A percentile compares a stretch with the other conserved stretches of the same genome.
Conservation (phyloP, 257 asterid species). For the Solanum ahanhuiri region DNA sequence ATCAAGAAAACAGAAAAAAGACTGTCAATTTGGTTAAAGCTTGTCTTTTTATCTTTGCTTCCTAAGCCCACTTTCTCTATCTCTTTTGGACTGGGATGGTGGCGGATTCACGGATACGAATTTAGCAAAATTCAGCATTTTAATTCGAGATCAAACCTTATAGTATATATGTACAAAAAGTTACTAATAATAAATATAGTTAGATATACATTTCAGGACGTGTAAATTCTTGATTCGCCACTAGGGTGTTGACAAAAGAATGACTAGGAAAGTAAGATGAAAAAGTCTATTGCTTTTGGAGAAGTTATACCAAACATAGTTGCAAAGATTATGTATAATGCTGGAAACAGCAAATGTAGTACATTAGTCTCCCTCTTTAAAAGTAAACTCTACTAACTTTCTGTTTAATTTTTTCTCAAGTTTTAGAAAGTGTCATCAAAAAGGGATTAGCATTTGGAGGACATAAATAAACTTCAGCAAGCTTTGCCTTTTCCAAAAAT, state of each 20-base stretch:
- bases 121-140: not conserved
- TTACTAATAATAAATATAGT: not conserved
- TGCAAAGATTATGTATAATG: not conserved
- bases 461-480: not conserved
- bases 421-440: not conserved
- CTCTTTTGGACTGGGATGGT: not conserved
- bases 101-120: not conserved
- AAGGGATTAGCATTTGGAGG: not conserved
- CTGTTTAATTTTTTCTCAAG: not conserved
- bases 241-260: not conserved
- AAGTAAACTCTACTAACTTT: not conserved
- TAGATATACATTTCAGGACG: not conserved
- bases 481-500: not conserved
- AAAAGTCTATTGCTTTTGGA: not conserved
- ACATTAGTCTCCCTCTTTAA: not conserved
- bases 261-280: not conserved
- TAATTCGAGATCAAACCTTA: not conserved
- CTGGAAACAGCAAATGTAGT: not conserved
- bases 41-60: not conserved
- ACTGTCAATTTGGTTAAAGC: not conserved
- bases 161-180: not conserved
- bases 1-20: not conserved
- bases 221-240: not conserved
- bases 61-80: not conserved
- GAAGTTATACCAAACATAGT: not conserved